A percentile compares a stretch with the other conserved stretches of the same genome.
Evolutionary conservation across 139 green algal genomes (phyloP).

Genomic region (Penium margaritaceum): DNA sequence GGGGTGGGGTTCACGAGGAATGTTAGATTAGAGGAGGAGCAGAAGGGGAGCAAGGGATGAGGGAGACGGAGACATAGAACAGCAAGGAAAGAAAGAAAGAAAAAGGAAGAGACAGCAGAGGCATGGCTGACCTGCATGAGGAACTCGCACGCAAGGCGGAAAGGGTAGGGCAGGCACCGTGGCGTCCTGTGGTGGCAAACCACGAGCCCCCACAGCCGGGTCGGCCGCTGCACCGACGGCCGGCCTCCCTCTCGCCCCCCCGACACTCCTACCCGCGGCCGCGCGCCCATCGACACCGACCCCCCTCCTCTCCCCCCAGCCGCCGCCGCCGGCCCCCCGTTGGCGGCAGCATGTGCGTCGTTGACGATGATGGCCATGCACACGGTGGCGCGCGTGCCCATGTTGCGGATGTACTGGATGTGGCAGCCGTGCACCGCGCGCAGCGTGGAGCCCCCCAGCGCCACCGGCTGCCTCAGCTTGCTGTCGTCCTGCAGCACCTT

Average conservation of each 20-base stretch:
- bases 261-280: background rate
- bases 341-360: too few relatives aligned
- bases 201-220: constrained; percentile 34
- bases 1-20: too few relatives aligned
- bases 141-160: constrained; percentile 39
- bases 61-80: too few relatives aligned
- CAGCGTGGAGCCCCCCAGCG: constrained; percentile 13
- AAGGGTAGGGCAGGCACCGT: constrained; percentile 27
- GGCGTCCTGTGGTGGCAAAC: constrained; percentile 39
- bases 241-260: background rate
- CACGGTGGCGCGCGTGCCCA: constrained; percentile 31
- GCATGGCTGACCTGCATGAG: constrained; percentile 37
- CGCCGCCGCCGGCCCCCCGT: background rate
- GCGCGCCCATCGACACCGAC: background rate
- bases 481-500: constrained; percentile 24
- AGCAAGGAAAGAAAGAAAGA: too few relatives aligned
- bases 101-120: too few relatives aligned
- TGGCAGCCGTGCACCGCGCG: constrained; percentile 40
- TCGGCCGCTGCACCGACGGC: too few relatives aligned
- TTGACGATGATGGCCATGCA: constrained; percentile 38
- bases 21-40: too few relatives aligned
- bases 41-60: too few relatives aligned
- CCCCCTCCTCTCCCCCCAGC: background rate
- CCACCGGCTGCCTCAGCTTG: constrained; percentile 14
- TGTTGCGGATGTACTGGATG: constrained; percentile 45